These are phyloP conservation scores for Shiraia bambusicola DNA, from an alignment of 2,329 filamentous ascomycete genomes.

Conservation along the genomic window DNA sequence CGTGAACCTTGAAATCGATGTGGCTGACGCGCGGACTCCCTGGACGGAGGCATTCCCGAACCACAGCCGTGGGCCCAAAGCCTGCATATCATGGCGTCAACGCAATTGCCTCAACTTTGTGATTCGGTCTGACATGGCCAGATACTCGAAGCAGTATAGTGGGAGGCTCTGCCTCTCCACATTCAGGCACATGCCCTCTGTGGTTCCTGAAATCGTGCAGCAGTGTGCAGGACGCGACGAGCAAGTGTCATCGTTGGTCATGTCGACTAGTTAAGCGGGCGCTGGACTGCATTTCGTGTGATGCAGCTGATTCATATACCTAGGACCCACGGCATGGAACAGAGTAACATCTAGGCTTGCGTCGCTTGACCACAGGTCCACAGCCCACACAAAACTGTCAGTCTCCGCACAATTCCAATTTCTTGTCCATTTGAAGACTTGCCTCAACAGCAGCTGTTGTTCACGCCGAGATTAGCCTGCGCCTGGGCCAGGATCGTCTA, in stretches of 20 bases:
- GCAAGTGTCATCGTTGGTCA: background rate
- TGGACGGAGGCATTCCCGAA: constrained; percentile 26
- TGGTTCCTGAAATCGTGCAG: constrained; percentile 28
- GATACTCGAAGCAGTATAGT: constrained; percentile 16
- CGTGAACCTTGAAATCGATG: constrained; percentile 25
- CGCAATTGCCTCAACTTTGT: constrained; percentile 19
- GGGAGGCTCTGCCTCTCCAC: constrained; percentile 39
- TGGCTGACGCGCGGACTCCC: constrained; percentile 21
- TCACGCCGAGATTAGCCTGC: constrained; percentile 17
- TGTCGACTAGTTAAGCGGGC: too few species aligned
- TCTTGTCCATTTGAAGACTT: constrained; percentile 22
- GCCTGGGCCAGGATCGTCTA: constrained; percentile 13
- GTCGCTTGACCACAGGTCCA: too few species aligned
- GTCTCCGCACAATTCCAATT: constrained; percentile 13
- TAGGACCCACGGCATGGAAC: too few species aligned
- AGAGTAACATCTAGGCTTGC: constrained; percentile 14
- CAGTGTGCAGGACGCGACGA: constrained; percentile 3
- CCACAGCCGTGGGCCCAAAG: constrained; percentile 24
- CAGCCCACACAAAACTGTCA: constrained; percentile 6
- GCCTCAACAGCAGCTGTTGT: constrained; percentile 18
- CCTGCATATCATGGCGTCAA: constrained; percentile 26
- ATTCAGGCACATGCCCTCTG: constrained; percentile 32
- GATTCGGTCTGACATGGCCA: constrained; percentile 20
- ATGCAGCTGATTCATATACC: background rate
- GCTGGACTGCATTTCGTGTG: background rate